Evolutionary conservation across 331 rosid genomes (phyloP).

Genomic region (Phaseolus coccineus): DNA sequence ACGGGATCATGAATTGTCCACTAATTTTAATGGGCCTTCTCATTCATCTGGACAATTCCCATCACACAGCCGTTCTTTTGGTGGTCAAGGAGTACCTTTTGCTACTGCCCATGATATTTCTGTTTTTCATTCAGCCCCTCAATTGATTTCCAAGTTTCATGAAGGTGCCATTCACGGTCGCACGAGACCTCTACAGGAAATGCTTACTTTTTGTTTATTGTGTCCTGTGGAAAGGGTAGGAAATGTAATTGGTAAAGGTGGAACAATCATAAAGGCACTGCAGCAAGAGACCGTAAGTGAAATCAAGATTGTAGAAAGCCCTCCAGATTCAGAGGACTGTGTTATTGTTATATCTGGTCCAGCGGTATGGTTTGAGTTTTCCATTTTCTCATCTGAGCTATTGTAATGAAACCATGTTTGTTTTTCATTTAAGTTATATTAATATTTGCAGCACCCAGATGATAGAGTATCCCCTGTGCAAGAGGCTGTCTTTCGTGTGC

Average conservation of each 20-base stretch:
- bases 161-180: constrained; percentile 74
- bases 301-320: constrained; percentile 79
- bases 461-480: constrained; percentile 93
- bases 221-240: constrained; percentile 91
- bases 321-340: constrained; percentile 74
- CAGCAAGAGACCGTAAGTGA: constrained; percentile 91
- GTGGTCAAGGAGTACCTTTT: constrained; percentile 56
- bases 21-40: constrained; percentile 56
- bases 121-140: constrained; percentile 60
- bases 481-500: constrained; percentile 95
- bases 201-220: constrained; percentile 74
- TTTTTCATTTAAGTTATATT: constrained; percentile 45
- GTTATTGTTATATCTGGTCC: constrained; percentile 80
- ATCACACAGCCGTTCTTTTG: constrained; percentile 53
- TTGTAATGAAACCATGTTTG: constrained; percentile 32
- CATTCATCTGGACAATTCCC: constrained; percentile 61
- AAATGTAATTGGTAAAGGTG: constrained; percentile 92
- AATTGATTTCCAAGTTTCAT: constrained; percentile 60
- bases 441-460: constrained; percentile 84
- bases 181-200: constrained; percentile 65
- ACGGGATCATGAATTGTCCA: constrained; percentile 60
- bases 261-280: constrained; percentile 66
- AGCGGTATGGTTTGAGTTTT: constrained; percentile 67
- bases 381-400: constrained; percentile 39
- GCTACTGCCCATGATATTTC: constrained; percentile 57